phyloP scores from a whole-genome alignment of 1,284 basidiomycete species.

The Moniliella sp. region DNA sequence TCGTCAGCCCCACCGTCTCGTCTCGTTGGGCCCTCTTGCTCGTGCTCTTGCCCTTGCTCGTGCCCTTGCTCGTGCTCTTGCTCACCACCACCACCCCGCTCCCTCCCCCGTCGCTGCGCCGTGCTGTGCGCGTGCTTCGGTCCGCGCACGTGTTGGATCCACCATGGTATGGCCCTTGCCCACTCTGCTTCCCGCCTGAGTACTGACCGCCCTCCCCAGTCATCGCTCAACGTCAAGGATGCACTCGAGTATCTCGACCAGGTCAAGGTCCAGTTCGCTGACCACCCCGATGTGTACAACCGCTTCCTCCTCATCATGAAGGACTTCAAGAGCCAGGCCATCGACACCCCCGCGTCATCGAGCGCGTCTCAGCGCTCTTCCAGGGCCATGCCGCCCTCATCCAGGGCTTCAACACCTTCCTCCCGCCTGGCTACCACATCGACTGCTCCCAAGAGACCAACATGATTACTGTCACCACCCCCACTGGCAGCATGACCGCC shows the following conservation, averaged over 20 bases:
- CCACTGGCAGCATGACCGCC: constrained; percentile 51
- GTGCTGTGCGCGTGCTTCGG: too few species aligned
- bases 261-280: constrained; percentile 67
- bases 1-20: too few species aligned
- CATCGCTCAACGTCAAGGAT: constrained; percentile 45
- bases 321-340: constrained; percentile 43
- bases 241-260: constrained; percentile 85
- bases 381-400: constrained; percentile 78
- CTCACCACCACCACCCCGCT: too few species aligned
- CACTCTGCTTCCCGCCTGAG: too few species aligned
- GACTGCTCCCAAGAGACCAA: constrained; percentile 59
- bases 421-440: constrained; percentile 86
- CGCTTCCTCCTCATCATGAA: constrained; percentile 97
- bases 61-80: too few species aligned
- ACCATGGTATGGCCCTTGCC: too few species aligned
- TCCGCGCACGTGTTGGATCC: too few species aligned
- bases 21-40: too few species aligned
- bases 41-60: too few species aligned
- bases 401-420: constrained; percentile 95
- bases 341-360: constrained; percentile 98
- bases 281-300: constrained; percentile 86
- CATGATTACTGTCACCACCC: constrained; percentile 82
- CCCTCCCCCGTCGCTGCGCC: too few species aligned
- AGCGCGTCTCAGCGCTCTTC: constrained; percentile 82
- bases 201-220: too few species aligned